These are phyloP conservation scores for Aspergillus baeticus DNA, from an alignment of 495 filamentous ascomycete genomes.

Conservation along the genomic window DNA sequence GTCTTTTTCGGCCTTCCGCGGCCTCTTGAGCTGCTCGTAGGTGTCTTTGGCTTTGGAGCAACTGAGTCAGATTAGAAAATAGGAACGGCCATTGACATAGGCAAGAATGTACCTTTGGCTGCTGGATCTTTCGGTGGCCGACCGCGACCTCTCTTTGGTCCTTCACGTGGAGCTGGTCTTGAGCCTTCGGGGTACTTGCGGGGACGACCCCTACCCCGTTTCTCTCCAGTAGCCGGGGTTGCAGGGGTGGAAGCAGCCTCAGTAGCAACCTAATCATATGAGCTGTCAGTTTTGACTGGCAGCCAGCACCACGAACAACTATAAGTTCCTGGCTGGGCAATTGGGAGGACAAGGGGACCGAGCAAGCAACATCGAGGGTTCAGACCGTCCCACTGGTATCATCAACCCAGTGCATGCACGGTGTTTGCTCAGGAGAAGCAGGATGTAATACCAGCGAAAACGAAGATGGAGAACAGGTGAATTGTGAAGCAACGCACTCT, in stretches of 20 bases:
- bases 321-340: no score
- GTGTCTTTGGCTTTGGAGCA: constrained; percentile 22
- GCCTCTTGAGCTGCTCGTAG: constrained; percentile 22
- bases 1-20: constrained; percentile 19
- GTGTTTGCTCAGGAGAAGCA: no score
- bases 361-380: background rate
- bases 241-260: constrained; percentile 3
- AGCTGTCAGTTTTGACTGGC: background rate
- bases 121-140: constrained; percentile 35
- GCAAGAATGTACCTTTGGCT: constrained; percentile 10
- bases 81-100: background rate
- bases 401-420: no score
- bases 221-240: constrained; percentile 33
- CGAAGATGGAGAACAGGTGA: background rate
- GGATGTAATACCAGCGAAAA: background rate
- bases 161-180: constrained; percentile 22
- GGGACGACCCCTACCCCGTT: constrained; percentile 39
- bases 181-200: constrained; percentile 32
- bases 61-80: background rate
- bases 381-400: no score
- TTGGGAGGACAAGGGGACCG: background rate
- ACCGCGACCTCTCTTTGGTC: constrained; percentile 41
- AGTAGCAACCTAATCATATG: constrained; percentile 12
- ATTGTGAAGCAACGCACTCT: constrained; percentile 14
- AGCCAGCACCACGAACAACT: no score